Conservation (phyloP, 2,329 filamentous ascomycete genomes). For the Phyllachora maydis region DNA sequence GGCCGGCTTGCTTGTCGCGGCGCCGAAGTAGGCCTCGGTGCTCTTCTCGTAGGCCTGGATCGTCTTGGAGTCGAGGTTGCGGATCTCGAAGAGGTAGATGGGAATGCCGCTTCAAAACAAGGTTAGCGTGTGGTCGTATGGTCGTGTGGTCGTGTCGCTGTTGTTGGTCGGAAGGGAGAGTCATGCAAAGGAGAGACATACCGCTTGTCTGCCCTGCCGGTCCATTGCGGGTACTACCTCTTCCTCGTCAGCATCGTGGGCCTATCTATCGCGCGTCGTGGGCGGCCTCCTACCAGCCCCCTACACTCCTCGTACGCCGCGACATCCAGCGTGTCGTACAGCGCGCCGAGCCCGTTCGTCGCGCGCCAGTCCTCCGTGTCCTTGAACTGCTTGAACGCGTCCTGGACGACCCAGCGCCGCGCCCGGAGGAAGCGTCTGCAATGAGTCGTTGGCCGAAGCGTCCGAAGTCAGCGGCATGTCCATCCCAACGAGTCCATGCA, state of each 20-base stretch:
- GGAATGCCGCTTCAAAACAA: conserved; percentile 53
- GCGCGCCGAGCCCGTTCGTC: conserved; percentile 53
- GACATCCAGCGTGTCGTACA: conserved; percentile 76
- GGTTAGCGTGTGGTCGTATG: not conserved
- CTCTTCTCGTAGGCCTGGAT: conserved; percentile 59
- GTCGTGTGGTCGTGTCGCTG: not conserved
- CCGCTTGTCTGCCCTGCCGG: conserved; percentile 62
- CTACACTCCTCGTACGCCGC: conserved; percentile 67
- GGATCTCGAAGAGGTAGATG: conserved; percentile 78
- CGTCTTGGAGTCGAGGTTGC: conserved; percentile 62
- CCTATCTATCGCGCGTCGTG: conserved; percentile 2
- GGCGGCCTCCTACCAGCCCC: conserved; percentile 37
- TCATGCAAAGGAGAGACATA: conserved; percentile 5
- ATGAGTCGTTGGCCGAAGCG: conserved; percentile 1
- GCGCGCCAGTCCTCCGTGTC: conserved; percentile 77
- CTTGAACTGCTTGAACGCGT: conserved; percentile 67
- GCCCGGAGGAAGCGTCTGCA: conserved; percentile 68
- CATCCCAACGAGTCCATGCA: conserved; percentile 2
- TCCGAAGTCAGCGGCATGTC: conserved; percentile 1
- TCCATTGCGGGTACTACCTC: conserved; percentile 77
- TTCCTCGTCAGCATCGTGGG: conserved; percentile 1
- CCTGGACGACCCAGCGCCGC: conserved; percentile 56
- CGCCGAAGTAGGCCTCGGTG: conserved; percentile 32
- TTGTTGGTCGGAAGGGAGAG: not conserved
- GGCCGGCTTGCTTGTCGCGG: too few relatives aligned